A percentile compares a stretch with the other conserved stretches of the same genome.
phyloP scores from a whole-genome alignment of 129 eudicot species.

The Centella asiatica region DNA sequence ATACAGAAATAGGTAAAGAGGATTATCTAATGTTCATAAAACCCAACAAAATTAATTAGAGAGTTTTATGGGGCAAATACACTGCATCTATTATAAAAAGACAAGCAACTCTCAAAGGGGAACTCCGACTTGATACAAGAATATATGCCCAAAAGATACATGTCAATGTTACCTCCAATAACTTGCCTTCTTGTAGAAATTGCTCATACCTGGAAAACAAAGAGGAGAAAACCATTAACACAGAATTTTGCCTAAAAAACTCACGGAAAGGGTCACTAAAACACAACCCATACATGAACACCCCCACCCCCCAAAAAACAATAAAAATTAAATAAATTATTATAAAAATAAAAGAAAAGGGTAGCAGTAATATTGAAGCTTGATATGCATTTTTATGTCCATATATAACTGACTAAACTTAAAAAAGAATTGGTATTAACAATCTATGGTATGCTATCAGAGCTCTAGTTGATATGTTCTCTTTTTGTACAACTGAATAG shows the following conservation, averaged over 20 bases:
- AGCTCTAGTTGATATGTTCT: background rate
- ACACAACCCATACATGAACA: background rate
- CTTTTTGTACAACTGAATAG: no score
- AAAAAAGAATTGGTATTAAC: background rate
- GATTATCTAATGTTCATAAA: background rate
- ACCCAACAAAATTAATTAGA: background rate
- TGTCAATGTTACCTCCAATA: conserved; percentile 64
- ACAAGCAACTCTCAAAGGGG: background rate
- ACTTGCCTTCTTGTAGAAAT: conserved; percentile 71
- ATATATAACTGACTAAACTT: background rate
- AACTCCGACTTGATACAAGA: background rate
- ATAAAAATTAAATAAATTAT: background rate
- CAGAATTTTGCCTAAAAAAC: background rate
- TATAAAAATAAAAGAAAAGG: background rate
- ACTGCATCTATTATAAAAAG: background rate
- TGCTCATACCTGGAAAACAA: conserved; percentile 65
- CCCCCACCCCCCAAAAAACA: background rate
- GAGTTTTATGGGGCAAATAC: background rate
- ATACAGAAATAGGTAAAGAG: no score
- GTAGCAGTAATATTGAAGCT: background rate
- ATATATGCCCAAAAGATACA: background rate
- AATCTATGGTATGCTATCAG: background rate
- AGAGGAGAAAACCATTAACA: conserved; percentile 8
- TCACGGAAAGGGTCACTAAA: background rate
- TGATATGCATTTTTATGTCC: background rate